phyloP scores from a whole-genome alignment of 768 basidiomycete genomes.

The Calvatia gigantea region DNA sequence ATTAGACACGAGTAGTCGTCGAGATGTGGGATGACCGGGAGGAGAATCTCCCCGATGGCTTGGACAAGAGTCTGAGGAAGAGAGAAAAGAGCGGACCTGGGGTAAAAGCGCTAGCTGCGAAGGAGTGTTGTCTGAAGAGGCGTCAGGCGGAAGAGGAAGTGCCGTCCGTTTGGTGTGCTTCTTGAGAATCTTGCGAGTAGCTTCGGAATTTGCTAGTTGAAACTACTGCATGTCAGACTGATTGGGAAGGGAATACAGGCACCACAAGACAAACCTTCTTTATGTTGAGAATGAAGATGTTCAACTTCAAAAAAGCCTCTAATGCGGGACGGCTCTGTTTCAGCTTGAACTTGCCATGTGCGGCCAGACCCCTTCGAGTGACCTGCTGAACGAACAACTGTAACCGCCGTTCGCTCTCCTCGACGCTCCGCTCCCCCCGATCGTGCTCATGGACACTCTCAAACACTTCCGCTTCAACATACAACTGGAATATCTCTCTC shows the following conservation, averaged over 20 bases:
- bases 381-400: slow-evolving; percentile 60
- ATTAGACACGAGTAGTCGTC: slow-evolving; percentile 88
- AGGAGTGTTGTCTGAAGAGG: slow-evolving; percentile 2
- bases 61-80: slow-evolving; percentile 58
- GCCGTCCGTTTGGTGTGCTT: slow-evolving; percentile 91
- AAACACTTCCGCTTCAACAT: slow-evolving; percentile 83
- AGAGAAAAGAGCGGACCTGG: slow-evolving; percentile 18
- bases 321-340: slow-evolving; percentile 57
- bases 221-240: slow-evolving; percentile 41
- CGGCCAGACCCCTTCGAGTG: slow-evolving; percentile 51
- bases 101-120: slow-evolving; percentile 15
- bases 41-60: slow-evolving; percentile 74
- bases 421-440: slow-evolving; percentile 63
- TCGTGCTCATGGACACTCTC: slow-evolving; percentile 64
- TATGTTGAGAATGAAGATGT: slow-evolving; percentile 73
- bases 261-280: slow-evolving; percentile 58
- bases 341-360: slow-evolving; percentile 50
- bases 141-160: slow-evolving; percentile 50
- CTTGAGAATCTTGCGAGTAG: slow-evolving; percentile 90
- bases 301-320: slow-evolving; percentile 70
- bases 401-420: slow-evolving; percentile 68
- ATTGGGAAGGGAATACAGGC: background rate
- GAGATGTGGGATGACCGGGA: slow-evolving; percentile 76
- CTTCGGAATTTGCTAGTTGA: slow-evolving; percentile 81
- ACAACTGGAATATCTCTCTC: slow-evolving; percentile 87